Base-by-base conservation (phyloP, 2,329 filamentous ascomycete species). In the Davidsoniella virescens region DNA sequence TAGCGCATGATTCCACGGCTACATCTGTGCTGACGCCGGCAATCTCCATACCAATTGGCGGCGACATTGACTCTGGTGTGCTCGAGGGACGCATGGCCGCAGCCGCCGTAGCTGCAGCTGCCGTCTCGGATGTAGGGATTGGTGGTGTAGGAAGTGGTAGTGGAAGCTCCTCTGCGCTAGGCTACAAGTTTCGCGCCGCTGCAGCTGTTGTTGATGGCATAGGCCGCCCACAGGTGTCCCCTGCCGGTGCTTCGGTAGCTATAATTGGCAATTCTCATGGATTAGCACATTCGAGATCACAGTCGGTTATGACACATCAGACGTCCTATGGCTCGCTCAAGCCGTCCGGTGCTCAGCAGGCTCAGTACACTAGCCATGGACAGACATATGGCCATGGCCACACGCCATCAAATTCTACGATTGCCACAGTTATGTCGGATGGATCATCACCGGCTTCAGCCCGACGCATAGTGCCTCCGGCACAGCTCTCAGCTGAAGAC, bases 401-500 rank as follows among this genome's bases (percentile, higher is more conserved):
- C 29, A 48, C 50, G 2, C 18, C 36, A 17, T 43, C 50, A 6
- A 52, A 41, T 40, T 52, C 50, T 12, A 52, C 45, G 8, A 20
- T 48, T 20, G 45, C 50, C 18, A 23, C 50, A 4, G 17, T 26
- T 20, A 52, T 52, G 50, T 42, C 41, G 17, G 45, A 52, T 18
- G 26, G 50, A 5, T 26, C 45, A 36, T 52, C 50, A 17, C 40
- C 45, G 14, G 33, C 16, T 6, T 20, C 40, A 10, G 29, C 26
- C 9, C 29, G 44, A 5, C 39, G 40, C 20, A 39, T 40, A 44
- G 45, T 38, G 23, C 46, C 51, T 10, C 46, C 41, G 5, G 51
- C 44, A 9, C 37, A 47, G 44, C 49, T 53, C 36, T 47, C 47
- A 3, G 52, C 43, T n/a, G 52, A 54, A 26, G 54, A 56, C 25